Evolutionary conservation across 202 grass and related monocot species (phyloP).

Genomic region (Zizania palustris): DNA sequence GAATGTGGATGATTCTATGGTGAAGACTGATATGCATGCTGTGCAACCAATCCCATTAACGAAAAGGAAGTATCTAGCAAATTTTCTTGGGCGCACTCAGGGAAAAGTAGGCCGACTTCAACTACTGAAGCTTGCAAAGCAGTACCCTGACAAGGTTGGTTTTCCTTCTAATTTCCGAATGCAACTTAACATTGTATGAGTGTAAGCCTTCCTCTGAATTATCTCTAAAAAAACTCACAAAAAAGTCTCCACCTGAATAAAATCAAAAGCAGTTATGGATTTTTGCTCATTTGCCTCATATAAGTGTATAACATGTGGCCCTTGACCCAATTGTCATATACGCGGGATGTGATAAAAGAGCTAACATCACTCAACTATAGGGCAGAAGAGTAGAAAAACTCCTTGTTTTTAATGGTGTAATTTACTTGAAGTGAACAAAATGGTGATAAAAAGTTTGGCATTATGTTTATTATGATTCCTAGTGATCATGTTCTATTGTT

Average conservation of each 20-base stretch:
- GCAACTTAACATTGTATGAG: background rate
- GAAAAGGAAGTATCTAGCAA: slow-evolving; percentile 83
- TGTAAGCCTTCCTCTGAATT: background rate
- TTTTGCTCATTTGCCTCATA: too few species aligned
- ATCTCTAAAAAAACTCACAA: too few species aligned
- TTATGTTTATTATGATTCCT: too few species aligned
- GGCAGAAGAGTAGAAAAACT: too few species aligned
- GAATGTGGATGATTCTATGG: slow-evolving; percentile 93
- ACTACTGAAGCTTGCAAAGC: slow-evolving; percentile 83
- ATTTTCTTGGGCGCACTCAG: slow-evolving; percentile 88
- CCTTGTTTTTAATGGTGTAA: background rate
- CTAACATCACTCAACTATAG: too few species aligned
- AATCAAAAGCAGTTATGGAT: background rate
- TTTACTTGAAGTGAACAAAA: background rate
- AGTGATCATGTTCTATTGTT: too few species aligned
- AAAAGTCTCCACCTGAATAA: too few species aligned
- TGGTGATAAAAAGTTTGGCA: background rate
- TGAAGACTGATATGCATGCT: slow-evolving; percentile 51
- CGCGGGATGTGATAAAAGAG: too few species aligned
- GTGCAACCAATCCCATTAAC: slow-evolving; percentile 69
- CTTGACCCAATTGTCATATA: too few species aligned
- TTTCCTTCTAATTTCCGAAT: slow-evolving; percentile 39
- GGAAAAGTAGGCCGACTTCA: slow-evolving; percentile 78
- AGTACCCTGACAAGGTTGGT: slow-evolving; percentile 85
- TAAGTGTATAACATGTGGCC: too few species aligned